phyloP scores from a whole-genome alignment of 352 stramenopile genomes.

The Pythium folliculosum region DNA sequence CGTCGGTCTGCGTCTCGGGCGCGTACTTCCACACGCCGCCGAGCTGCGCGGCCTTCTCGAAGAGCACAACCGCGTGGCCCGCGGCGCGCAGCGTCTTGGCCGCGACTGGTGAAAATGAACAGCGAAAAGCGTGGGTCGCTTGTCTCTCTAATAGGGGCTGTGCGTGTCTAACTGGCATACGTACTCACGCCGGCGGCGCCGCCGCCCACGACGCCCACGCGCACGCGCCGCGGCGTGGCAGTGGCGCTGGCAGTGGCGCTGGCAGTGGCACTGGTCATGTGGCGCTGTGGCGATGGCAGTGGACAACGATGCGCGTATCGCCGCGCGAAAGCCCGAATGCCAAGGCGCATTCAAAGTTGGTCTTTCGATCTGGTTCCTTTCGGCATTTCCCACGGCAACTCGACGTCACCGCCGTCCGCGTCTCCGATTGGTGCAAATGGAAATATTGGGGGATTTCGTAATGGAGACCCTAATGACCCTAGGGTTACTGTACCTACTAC shows the following conservation, averaged over 20 bases:
- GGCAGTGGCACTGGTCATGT: background rate
- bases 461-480: background rate
- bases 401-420: background rate
- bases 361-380: constrained; percentile 8
- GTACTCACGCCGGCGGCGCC: constrained; percentile 76
- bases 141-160: too few relatives aligned
- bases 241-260: background rate
- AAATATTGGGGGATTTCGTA: background rate
- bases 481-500: constrained; percentile 6
- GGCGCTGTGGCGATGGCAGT: background rate
- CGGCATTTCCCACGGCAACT: background rate
- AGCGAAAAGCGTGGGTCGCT: background rate
- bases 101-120: constrained; percentile 42
- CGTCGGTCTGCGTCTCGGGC: constrained; percentile 40
- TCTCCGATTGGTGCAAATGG: background rate
- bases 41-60: constrained; percentile 63
- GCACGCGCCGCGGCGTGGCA: constrained; percentile 33
- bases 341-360: background rate
- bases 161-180: too few relatives aligned
- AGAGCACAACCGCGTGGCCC: constrained; percentile 69
- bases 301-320: background rate
- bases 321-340: background rate
- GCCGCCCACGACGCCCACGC: constrained; percentile 61
- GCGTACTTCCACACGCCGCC: constrained; percentile 85
- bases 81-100: constrained; percentile 67